Evolutionary conservation across 2,329 filamentous ascomycete species (phyloP).

Genomic region (Alternaria panax): DNA sequence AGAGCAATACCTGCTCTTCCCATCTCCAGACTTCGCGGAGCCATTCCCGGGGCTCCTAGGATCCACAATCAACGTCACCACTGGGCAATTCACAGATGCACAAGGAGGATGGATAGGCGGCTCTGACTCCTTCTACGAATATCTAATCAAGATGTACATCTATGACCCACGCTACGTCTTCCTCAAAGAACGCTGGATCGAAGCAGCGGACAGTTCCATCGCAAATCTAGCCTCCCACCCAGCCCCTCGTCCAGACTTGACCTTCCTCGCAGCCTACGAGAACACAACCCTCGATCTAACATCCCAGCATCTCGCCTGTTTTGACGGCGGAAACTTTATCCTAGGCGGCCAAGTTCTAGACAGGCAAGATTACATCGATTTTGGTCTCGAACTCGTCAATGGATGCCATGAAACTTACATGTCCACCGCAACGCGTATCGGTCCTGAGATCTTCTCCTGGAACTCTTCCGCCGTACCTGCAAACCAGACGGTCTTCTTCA

Average conservation of each 20-base stretch:
- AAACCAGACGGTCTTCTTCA: slow-evolving; percentile 65
- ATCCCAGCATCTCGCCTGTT: slow-evolving; percentile 72
- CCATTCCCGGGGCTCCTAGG: slow-evolving; percentile 82
- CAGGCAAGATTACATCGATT: slow-evolving; percentile 71
- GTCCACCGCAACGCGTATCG: slow-evolving; percentile 73
- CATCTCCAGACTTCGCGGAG: slow-evolving; percentile 68
- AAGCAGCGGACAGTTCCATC: slow-evolving; percentile 78
- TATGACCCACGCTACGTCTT: slow-evolving; percentile 73
- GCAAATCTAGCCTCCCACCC: slow-evolving; percentile 74
- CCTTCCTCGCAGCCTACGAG: slow-evolving; percentile 70
- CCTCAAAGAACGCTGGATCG: slow-evolving; percentile 77
- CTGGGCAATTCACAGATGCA: slow-evolving; percentile 72
- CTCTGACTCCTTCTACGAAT: slow-evolving; percentile 85
- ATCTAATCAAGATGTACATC: slow-evolving; percentile 89
- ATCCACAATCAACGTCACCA: slow-evolving; percentile 67
- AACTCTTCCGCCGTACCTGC: slow-evolving; percentile 42
- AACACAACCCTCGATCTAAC: slow-evolving; percentile 51
- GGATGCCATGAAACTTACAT: slow-evolving; percentile 78
- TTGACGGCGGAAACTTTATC: slow-evolving; percentile 85
- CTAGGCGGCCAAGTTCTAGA: slow-evolving; percentile 76
- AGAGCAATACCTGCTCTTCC: slow-evolving; percentile 73
- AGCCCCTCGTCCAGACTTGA: slow-evolving; percentile 70
- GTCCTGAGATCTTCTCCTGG: slow-evolving; percentile 68
- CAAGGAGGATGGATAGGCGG: slow-evolving; percentile 79
- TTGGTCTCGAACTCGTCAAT: slow-evolving; percentile 74